These are phyloP conservation scores for Fusarium sp. DNA, from an alignment of 2,329 filamentous ascomycete genomes.

Conservation along the genomic window DNA sequence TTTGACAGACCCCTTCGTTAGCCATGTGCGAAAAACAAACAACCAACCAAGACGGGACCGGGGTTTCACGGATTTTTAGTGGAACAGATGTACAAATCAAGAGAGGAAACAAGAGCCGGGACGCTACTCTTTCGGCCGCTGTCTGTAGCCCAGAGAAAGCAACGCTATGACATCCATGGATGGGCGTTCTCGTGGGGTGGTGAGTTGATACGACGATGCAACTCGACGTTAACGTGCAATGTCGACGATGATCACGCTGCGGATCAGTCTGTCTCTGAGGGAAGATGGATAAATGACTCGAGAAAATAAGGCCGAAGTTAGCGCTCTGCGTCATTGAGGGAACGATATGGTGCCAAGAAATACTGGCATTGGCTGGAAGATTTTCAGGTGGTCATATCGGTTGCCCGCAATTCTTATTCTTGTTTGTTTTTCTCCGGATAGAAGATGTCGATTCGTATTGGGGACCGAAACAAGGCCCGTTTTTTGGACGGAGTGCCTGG, in stretches of 20 bases:
- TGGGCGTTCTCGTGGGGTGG: not conserved
- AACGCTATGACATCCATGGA: not conserved
- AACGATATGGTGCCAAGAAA: constrained; percentile 31
- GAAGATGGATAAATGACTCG: constrained; percentile 19
- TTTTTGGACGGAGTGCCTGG: constrained; percentile 16
- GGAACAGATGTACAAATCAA: constrained; percentile 17
- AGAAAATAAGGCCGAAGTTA: constrained; percentile 22
- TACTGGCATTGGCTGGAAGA: constrained; percentile 21
- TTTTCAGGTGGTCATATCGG: constrained; percentile 10
- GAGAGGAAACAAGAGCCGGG: constrained; percentile 9
- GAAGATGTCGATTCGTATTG: constrained; percentile 15
- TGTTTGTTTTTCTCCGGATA: constrained; percentile 9
- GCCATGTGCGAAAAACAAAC: constrained; percentile 33
- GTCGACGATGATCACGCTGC: constrained; percentile 19
- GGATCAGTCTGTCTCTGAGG: constrained; percentile 15
- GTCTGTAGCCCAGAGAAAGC: not conserved
- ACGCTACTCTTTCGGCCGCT: not conserved
- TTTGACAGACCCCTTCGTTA: constrained; percentile 21
- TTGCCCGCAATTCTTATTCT: constrained; percentile 27
- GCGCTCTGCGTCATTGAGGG: constrained; percentile 31
- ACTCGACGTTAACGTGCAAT: constrained; percentile 24
- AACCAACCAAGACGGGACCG: not conserved
- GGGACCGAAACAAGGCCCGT: constrained; percentile 2
- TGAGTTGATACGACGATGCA: constrained; percentile 13
- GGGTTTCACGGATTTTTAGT: constrained; percentile 4